phyloP scores from a whole-genome alignment of 208 protist genomes.

The Vickermania spadyakhi region DNA sequence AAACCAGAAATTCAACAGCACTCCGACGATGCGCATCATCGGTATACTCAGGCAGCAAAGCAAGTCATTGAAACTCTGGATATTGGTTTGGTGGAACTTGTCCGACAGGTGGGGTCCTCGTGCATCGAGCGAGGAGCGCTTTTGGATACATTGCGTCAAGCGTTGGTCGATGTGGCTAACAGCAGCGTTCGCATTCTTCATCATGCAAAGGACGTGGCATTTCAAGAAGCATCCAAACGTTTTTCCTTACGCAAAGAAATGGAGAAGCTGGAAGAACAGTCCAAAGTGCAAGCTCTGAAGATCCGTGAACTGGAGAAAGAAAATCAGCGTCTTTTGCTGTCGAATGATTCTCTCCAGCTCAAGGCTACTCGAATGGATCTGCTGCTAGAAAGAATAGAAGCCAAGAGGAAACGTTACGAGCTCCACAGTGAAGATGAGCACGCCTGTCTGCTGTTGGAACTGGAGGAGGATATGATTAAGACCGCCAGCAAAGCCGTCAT shows the following conservation, averaged over 20 bases:
- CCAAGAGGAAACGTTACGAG: conserved; percentile 47
- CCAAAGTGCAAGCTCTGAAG: conserved; percentile 15
- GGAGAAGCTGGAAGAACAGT: conserved; percentile 11
- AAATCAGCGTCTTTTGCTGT: conserved; percentile 8
- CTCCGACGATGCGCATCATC: conserved; percentile 30
- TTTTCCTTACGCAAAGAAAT: conserved; percentile 11
- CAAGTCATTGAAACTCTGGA: conserved; percentile 56
- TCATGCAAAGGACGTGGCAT: conserved; percentile 52
- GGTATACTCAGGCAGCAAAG: conserved; percentile 51
- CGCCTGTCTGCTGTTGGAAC: conserved; percentile 38
- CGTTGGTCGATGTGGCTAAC: conserved; percentile 43
- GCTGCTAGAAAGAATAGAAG: conserved; percentile 46
- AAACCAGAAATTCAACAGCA: conserved; percentile 17
- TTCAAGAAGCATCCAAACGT: conserved; percentile 24
- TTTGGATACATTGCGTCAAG: conserved; percentile 67
- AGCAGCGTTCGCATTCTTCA: conserved; percentile 45
- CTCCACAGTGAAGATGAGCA: conserved; percentile 48
- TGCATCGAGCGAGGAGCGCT: conserved; percentile 78
- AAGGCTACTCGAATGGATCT: conserved; percentile 70
- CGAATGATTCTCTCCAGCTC: conserved; percentile 28
- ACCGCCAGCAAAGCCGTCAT: conserved; percentile 41
- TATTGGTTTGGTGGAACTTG: conserved; percentile 68
- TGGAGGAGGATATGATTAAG: conserved; percentile 51
- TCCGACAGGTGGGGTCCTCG: conserved; percentile 42
- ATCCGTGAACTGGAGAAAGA: conserved; percentile 15